Evolutionary conservation across 331 rosid species (phyloP).

Genomic region (Pyracantha coccinea): DNA sequence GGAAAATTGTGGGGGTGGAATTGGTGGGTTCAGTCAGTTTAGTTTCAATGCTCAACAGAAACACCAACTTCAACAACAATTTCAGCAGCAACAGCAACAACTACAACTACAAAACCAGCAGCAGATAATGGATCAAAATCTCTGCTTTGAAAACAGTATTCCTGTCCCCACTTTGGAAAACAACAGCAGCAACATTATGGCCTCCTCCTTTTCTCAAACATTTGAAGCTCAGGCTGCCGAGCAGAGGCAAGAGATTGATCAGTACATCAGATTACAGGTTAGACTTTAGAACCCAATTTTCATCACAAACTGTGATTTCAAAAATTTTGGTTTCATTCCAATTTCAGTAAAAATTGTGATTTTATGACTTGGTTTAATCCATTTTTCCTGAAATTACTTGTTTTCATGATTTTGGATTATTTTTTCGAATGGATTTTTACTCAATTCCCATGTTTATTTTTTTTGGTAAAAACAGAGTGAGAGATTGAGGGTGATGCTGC

Average conservation of each 20-base stretch:
- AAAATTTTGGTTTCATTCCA: not conserved
- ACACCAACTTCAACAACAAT: constrained; percentile 17
- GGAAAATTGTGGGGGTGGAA: constrained; percentile 13
- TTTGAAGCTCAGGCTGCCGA: constrained; percentile 35
- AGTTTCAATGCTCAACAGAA: constrained; percentile 29
- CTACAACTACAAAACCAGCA: constrained; percentile 17
- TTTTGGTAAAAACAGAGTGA: constrained; percentile 35
- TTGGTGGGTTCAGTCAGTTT: constrained; percentile 17
- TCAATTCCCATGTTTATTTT: not conserved
- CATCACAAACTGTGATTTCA: not conserved
- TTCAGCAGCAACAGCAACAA: constrained; percentile 12
- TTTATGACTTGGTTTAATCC: not conserved
- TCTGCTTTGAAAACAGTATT: constrained; percentile 4
- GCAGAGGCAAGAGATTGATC: constrained; percentile 46
- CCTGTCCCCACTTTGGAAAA: constrained; percentile 10
- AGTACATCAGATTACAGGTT: constrained; percentile 52
- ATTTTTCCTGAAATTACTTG: not conserved
- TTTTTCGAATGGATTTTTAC: not conserved
- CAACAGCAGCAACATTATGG: not conserved
- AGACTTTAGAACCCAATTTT: not conserved
- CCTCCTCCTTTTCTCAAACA: constrained; percentile 8
- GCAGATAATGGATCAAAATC: constrained; percentile 7
- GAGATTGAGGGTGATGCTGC: constrained; percentile 35
- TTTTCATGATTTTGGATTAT: not conserved
- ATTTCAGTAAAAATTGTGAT: not conserved